Conservation (phyloP, 2,329 filamentous ascomycete species). For the Pseudonectria buxi region DNA sequence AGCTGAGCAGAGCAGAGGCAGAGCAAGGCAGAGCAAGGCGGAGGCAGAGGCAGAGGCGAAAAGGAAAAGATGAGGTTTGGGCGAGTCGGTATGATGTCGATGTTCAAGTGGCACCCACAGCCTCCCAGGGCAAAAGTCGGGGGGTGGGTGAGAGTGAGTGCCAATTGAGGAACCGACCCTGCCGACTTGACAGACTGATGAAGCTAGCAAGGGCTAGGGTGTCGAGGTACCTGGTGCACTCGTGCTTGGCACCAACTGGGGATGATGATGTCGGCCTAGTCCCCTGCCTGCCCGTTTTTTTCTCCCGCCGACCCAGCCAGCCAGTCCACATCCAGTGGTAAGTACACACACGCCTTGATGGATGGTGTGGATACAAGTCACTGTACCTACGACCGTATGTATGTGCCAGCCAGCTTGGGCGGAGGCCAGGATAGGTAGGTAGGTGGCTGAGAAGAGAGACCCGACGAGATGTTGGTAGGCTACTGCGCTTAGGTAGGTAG, state of each 20-base stretch:
- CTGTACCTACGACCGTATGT: conserved; percentile 22
- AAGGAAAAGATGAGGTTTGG: conserved; percentile 14
- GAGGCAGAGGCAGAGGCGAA: too few species aligned
- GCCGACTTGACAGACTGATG: conserved; percentile 23
- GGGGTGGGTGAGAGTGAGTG: conserved; percentile 19
- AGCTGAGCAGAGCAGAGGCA: background rate
- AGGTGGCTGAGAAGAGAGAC: too few species aligned
- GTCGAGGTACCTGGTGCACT: conserved; percentile 13
- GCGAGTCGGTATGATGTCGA: conserved; percentile 21
- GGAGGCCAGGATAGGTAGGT: too few species aligned
- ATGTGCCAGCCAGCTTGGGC: too few species aligned
- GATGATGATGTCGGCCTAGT: conserved; percentile 18
- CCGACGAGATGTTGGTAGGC: too few species aligned
- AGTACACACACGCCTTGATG: conserved; percentile 7
- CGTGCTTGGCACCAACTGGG: conserved; percentile 18
- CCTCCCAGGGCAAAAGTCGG: conserved; percentile 1
- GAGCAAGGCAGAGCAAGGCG: too few species aligned
- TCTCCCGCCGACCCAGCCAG: conserved; percentile 15
- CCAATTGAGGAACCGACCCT: conserved; percentile 24
- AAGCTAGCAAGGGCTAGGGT: conserved; percentile 22
- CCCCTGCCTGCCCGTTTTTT: conserved; percentile 20
- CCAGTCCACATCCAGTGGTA: conserved; percentile 5
- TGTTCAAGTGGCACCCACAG: conserved; percentile 1
- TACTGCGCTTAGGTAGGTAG: too few species aligned
- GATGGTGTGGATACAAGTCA: conserved; percentile 15